Base-by-base conservation (phyloP, 164 flowering plant species). In the Litsea cubeba region DNA sequence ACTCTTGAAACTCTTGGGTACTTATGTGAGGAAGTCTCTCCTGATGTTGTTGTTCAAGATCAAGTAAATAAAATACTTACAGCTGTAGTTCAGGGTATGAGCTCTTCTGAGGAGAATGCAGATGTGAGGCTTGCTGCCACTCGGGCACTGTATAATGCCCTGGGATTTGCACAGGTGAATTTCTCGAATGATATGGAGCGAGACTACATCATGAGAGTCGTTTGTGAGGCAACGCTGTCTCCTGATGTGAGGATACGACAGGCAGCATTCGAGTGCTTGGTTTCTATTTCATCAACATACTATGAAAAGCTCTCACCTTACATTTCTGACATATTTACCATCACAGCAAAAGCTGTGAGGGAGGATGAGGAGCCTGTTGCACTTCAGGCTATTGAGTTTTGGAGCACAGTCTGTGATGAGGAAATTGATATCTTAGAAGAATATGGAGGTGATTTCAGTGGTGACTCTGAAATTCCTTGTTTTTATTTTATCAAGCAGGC, bases 301-400 rank as follows among this genome's bases (percentile, higher is more conserved):
- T 88, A 88, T 70, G 88, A 88, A n/a, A 87, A 87, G 71, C 77
- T 88, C 65, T 79, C 88, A 60, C 82, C 88, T 20, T 88, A 87
- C 72, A 88, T 88, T 30, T 83, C 83, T 63, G 91, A 85, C 65
- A 84, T 88, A 50, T 88, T 86, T 57, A 85, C 77, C 77, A 87
- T 88, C 62, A 87, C 89, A 11, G 86, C 91, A 28, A 88, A 88
- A 71, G 88, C 91, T 65, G 88, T 87, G 66, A 83, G 72, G 78
- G 91, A 87, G 63, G 91, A 88, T 75, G 88, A 88, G 65, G 91
- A 88, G 68, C 86, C 91, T 26, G 89, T 88, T 32, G 91, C 89
- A 26, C 88, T 88, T 62, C 91, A 88, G 75, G 91, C 89, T 17
- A 81, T 87, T 76, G 91, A 88, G 73, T 88, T 88, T 71, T 88